Conservation (phyloP, 208 protist genomes). For the Leishmania turanica region DNA sequence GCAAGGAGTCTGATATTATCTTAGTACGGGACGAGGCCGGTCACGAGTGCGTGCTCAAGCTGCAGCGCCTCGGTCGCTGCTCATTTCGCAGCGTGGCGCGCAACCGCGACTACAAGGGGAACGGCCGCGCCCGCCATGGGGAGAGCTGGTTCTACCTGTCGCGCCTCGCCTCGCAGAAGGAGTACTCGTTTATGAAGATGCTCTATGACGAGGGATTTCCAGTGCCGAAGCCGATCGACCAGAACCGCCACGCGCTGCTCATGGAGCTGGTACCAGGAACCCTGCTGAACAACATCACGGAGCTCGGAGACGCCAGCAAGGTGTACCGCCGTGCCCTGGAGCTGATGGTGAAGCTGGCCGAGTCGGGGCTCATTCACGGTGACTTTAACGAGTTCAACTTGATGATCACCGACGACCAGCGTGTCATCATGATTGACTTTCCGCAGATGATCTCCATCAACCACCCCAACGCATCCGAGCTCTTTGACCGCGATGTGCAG, state of each 20-base stretch:
- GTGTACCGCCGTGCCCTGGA: conserved; percentile 93
- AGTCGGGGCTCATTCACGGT: conserved; percentile 97
- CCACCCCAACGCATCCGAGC: conserved; percentile 95
- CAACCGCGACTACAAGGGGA: conserved; percentile 97
- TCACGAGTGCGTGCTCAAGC: conserved; percentile 92
- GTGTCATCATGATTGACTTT: conserved; percentile 99
- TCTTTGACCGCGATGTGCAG: conserved; percentile 98
- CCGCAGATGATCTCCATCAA: conserved; percentile 99
- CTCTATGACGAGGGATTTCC: conserved; percentile 97
- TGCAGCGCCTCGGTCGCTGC: conserved; percentile 97
- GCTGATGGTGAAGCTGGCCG: conserved; percentile 93
- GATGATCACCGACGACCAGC: conserved; percentile 93
- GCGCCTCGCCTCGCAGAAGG: conserved; percentile 97
- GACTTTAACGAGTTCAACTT: conserved; percentile 99
- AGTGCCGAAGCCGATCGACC: conserved; percentile 97
- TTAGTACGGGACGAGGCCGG: conserved; percentile 86
- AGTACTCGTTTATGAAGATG: conserved; percentile 98
- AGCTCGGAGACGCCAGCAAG: conserved; percentile 83
- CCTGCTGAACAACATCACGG: conserved; percentile 93
- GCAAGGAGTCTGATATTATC: conserved; percentile 99
- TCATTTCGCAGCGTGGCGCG: conserved; percentile 97
- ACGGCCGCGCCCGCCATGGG: conserved; percentile 74
- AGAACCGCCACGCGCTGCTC: conserved; percentile 98
- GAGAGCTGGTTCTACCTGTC: conserved; percentile 99
- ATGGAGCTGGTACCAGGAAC: conserved; percentile 96